These are phyloP conservation scores for Craterostigma plantagineum DNA, from an alignment of 257 asterid species.

Conservation along the genomic window DNA sequence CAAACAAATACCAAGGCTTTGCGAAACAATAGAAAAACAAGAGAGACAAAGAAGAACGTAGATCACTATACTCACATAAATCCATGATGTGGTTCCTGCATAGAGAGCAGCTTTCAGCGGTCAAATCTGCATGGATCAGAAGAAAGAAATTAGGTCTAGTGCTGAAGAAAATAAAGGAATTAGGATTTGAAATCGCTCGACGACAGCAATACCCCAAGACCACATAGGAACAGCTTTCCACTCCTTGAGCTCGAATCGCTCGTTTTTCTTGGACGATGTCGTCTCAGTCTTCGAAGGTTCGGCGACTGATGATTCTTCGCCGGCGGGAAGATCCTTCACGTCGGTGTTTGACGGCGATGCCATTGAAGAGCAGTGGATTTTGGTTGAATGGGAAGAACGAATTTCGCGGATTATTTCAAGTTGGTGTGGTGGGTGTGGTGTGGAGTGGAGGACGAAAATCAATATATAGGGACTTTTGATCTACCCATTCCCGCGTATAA, in stretches of 20 bases:
- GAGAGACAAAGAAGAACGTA: neutral
- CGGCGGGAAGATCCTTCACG: conserved; percentile 55
- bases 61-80: conserved; percentile 61
- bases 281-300: conserved; percentile 30
- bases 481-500: too few species aligned
- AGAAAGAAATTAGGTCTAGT: too few species aligned
- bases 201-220: conserved; percentile 61
- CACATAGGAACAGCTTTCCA: conserved; percentile 91
- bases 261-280: conserved; percentile 36
- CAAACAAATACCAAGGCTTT: neutral
- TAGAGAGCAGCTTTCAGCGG: conserved; percentile 90
- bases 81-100: conserved; percentile 97
- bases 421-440: too few species aligned
- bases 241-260: conserved; percentile 77
- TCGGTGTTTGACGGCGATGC: conserved; percentile 56
- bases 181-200: neutral
- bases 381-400: neutral
- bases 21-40: neutral
- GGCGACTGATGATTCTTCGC: conserved; percentile 52
- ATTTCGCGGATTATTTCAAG: too few species aligned
- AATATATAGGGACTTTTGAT: too few species aligned
- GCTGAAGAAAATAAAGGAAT: too few species aligned
- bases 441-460: too few species aligned
- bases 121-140: conserved; percentile 47
- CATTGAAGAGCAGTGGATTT: too few species aligned